These are phyloP conservation scores for Ascochyta rabiei DNA, from an alignment of 2,329 filamentous ascomycete species.

Conservation along the genomic window DNA sequence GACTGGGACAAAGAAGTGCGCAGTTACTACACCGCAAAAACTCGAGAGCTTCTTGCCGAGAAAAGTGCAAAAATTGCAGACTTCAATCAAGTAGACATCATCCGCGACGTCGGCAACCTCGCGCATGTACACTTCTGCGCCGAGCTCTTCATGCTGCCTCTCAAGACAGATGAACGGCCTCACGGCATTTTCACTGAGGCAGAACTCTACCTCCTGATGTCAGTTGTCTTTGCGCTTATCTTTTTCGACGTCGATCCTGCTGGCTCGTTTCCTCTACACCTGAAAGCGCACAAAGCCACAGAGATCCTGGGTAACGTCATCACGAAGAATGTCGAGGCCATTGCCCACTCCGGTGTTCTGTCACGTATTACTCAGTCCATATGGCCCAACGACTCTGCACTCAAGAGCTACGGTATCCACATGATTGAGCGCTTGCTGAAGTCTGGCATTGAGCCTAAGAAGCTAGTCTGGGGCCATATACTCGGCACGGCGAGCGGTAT, in stretches of 20 bases:
- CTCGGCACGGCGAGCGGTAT: conserved; percentile 62
- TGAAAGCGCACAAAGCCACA: conserved; percentile 55
- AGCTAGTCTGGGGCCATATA: conserved; percentile 63
- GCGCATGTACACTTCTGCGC: conserved; percentile 62
- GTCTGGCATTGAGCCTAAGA: conserved; percentile 53
- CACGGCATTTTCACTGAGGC: conserved; percentile 60
- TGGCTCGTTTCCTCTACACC: conserved; percentile 58
- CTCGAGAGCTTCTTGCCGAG: conserved; percentile 64
- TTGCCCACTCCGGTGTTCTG: conserved; percentile 51
- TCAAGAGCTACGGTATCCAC: conserved; percentile 61
- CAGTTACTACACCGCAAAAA: conserved; percentile 70
- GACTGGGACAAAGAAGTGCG: conserved; percentile 70
- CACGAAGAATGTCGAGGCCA: conserved; percentile 55
- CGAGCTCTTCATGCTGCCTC: conserved; percentile 60
- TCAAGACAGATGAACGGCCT: conserved; percentile 60
- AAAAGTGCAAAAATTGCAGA: conserved; percentile 70
- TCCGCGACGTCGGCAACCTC: conserved; percentile 62
- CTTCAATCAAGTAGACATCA: conserved; percentile 72
- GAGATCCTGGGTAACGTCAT: conserved; percentile 58
- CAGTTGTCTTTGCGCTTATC: conserved; percentile 59
- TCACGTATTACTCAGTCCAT: conserved; percentile 51
- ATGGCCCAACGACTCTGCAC: conserved; percentile 47
- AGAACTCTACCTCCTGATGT: conserved; percentile 61
- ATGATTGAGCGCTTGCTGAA: conserved; percentile 61
- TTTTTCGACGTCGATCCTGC: conserved; percentile 63